Base-by-base conservation (phyloP, 2,329 filamentous ascomycete species). In the Ophiosphaerella korrae region DNA sequence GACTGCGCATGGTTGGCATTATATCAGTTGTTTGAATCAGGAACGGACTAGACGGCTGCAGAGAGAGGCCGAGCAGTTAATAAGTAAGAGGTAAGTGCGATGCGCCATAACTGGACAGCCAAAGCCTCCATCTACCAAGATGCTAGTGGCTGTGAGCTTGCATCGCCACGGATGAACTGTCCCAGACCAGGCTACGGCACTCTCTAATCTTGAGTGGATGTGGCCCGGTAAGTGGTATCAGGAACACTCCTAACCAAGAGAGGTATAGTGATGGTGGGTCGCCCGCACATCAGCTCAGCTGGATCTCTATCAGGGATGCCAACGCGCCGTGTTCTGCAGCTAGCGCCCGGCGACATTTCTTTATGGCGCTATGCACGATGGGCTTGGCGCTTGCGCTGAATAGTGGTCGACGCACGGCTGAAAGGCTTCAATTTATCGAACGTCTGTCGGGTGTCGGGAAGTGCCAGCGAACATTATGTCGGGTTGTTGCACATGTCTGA, bases 1-100 rank as follows among this genome's bases (percentile, higher is more conserved):
- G 49, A 53, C 45, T 40, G 36, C 40, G 37, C 66, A 70, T 68
- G 12, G 23, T 36, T 21, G 13, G 16, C 2, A 9, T 31, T 45
- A 45, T 36, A 34, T 29, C 26, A 32, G 31, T 21, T 13, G 14
- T 23, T 14, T 14, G 32, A 21, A 24, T 18, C 39, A 16, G 16
- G 31, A 32, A 35, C 5, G 35, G 32, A 23, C 24, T 23, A 16
- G 23, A 29, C 7, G 32, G 21, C 45, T 24, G n/a, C 31, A 45
- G 29, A 31, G 50, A 31, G 39, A 29, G 38, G 46, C 34, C 24
- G 23, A 32, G 18, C 34, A 39, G 29, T 23, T 49, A 11, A 29
- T 41, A 48, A 53, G 48, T 54, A 41, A 45, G 26, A 21, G 42
- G 38, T 38, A 45, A 40, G 13, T n/a, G 35, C 13, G 18, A 21